Conservation (phyloP, 441 rosid species). For the Macaranga tanarius region DNA sequence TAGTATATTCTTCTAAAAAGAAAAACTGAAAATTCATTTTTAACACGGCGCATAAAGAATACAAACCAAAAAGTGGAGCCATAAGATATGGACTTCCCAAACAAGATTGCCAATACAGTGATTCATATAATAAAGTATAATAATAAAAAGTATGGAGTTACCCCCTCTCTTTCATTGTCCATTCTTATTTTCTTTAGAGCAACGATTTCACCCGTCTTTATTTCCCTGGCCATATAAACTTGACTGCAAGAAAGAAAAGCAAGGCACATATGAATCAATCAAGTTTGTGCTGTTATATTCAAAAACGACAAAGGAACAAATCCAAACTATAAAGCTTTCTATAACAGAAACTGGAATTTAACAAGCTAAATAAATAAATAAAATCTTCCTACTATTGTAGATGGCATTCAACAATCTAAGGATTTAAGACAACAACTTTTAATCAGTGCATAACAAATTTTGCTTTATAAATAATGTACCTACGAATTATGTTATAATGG, state of each 20-base stretch:
- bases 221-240: conserved; percentile 87
- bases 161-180: conserved; percentile 88
- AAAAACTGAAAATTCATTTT: neutral
- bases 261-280: neutral
- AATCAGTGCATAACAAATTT: too few species aligned
- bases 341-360: neutral
- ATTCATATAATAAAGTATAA: neutral
- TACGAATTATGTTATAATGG: too few species aligned
- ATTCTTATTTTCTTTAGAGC: conserved; percentile 78
- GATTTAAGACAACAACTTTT: neutral
- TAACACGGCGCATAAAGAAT: neutral
- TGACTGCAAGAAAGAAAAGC: conserved; percentile 52
- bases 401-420: neutral
- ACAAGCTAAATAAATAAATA: neutral
- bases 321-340: neutral
- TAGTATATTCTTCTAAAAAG: neutral
- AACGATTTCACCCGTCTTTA: conserved; percentile 61
- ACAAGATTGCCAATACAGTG: neutral
- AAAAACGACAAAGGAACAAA: neutral
- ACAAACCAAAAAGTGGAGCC: neutral
- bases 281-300: neutral
- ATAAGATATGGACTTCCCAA: conserved; percentile 5
- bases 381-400: neutral
- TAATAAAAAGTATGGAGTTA: conserved; percentile 26
- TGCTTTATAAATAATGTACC: too few species aligned